A percentile compares a stretch with the other conserved stretches of the same genome.
phyloP scores from a whole-genome alignment of 2,329 filamentous ascomycete species.

The Emergomyces pasteurianus region DNA sequence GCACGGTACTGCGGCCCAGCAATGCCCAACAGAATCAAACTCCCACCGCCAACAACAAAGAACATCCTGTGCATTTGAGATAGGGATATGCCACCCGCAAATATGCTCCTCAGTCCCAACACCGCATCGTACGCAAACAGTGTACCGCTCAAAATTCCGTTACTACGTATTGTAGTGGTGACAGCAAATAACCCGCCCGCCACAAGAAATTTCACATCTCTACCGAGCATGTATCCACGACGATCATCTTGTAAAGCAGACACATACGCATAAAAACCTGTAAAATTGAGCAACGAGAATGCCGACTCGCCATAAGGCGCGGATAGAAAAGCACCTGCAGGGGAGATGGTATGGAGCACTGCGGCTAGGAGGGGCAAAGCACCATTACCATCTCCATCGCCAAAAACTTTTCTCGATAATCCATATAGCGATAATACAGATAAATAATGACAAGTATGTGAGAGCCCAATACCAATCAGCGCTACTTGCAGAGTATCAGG shows the following conservation, averaged over 20 bases:
- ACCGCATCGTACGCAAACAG: slow-evolving; percentile 56
- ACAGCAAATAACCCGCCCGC: slow-evolving; percentile 60
- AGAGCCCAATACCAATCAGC: slow-evolving; percentile 52
- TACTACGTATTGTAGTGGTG: slow-evolving; percentile 66
- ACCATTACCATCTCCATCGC: slow-evolving; percentile 14
- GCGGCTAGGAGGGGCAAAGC: slow-evolving; percentile 49
- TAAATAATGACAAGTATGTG: slow-evolving; percentile 63
- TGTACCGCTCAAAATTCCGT: slow-evolving; percentile 72
- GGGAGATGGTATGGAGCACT: slow-evolving; percentile 68
- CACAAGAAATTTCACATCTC: slow-evolving; percentile 43
- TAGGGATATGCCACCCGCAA: slow-evolving; percentile 24
- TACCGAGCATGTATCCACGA: slow-evolving; percentile 15
- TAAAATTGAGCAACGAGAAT: slow-evolving; percentile 66
- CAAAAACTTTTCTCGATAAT: slow-evolving; percentile 48
- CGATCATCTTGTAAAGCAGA: slow-evolving; percentile 27
- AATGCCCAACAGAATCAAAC: slow-evolving; percentile 55
- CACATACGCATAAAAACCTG: slow-evolving; percentile 59
- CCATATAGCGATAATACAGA: slow-evolving; percentile 62
- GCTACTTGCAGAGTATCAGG: slow-evolving; percentile 9
- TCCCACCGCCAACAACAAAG: slow-evolving; percentile 53
- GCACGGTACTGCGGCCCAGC: slow-evolving; percentile 62
- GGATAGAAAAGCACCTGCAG: slow-evolving; percentile 79
- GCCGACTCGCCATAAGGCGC: slow-evolving; percentile 73
- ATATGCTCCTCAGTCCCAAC: slow-evolving; percentile 31
- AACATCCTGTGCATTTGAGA: slow-evolving; percentile 41